Evolutionary conservation across 257 asterid species (phyloP).

Genomic region (Nicotiana otophora): DNA sequence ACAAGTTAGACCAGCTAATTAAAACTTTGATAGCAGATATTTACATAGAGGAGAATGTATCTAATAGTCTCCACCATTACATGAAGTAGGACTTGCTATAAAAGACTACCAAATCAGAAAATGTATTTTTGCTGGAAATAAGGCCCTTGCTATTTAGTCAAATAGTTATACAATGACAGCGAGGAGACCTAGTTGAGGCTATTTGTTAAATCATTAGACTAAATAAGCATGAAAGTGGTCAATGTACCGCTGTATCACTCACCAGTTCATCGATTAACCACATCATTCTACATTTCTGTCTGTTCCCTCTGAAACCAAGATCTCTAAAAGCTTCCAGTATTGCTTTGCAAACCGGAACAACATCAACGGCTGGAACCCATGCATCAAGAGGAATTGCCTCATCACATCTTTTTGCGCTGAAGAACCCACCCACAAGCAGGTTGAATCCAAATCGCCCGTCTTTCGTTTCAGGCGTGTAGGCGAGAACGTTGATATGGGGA

Average conservation of each 20-base stretch:
- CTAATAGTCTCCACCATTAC: not conserved
- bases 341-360: slow-evolving; percentile 71
- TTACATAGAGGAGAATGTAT: not conserved
- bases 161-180: not conserved
- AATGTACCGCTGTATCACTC: slow-evolving; percentile 18
- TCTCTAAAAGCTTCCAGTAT: slow-evolving; percentile 89
- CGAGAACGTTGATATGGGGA: slow-evolving; percentile 94
- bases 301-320: slow-evolving; percentile 80
- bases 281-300: slow-evolving; percentile 97
- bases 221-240: not conserved
- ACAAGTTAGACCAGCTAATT: not conserved
- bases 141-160: not conserved
- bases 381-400: slow-evolving; percentile 98
- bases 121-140: not conserved
- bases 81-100: not conserved
- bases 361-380: slow-evolving; percentile 86
- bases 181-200: not conserved
- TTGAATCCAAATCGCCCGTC: slow-evolving; percentile 80
- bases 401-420: slow-evolving; percentile 86
- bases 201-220: not conserved
- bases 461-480: slow-evolving; percentile 83
- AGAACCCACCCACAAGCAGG: slow-evolving; percentile 91
- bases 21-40: too few species aligned
- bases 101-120: not conserved
- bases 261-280: slow-evolving; percentile 98